These are phyloP conservation scores for Aspergillus panamensis DNA, from an alignment of 495 filamentous ascomycete species.

Conservation along the genomic window DNA sequence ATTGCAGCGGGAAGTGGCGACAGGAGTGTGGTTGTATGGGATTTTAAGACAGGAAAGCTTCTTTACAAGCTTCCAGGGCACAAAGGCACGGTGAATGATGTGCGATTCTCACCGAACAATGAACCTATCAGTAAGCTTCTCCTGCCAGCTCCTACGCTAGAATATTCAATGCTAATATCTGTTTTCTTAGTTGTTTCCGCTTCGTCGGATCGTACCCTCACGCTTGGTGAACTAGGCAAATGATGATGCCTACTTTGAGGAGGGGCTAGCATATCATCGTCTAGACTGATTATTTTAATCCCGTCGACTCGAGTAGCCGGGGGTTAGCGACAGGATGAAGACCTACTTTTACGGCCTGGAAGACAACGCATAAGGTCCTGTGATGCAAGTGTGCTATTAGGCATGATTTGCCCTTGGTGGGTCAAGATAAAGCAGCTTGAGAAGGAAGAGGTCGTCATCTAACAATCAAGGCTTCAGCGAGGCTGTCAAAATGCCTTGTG, in stretches of 20 bases:
- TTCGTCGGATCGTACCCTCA: constrained; percentile 75
- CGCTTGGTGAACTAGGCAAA: constrained; percentile 73
- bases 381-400: too few relatives aligned
- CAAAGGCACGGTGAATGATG: constrained; percentile 93
- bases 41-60: constrained; percentile 73
- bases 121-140: constrained; percentile 81
- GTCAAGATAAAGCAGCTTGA: too few relatives aligned
- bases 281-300: too few relatives aligned
- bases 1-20: constrained; percentile 90
- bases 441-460: too few relatives aligned
- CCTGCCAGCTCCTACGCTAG: constrained; percentile 1
- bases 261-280: too few relatives aligned
- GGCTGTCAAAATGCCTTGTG: neutral
- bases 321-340: too few relatives aligned
- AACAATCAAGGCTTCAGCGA: neutral
- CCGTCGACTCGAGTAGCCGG: too few relatives aligned
- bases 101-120: constrained; percentile 76
- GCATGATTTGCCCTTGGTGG: too few relatives aligned
- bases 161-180: constrained; percentile 6
- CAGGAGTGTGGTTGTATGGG: constrained; percentile 88
- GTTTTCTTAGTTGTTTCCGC: constrained; percentile 69
- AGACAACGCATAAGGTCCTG: too few relatives aligned
- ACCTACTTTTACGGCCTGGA: too few relatives aligned
- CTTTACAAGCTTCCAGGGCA: constrained; percentile 94
- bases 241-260: constrained; percentile 27